Percentiles rank a stretch among this genome's conserved stretches.
Conservation (phyloP, 805 yeast genomes). For the Kodamaea nitidulidarum region DNA sequence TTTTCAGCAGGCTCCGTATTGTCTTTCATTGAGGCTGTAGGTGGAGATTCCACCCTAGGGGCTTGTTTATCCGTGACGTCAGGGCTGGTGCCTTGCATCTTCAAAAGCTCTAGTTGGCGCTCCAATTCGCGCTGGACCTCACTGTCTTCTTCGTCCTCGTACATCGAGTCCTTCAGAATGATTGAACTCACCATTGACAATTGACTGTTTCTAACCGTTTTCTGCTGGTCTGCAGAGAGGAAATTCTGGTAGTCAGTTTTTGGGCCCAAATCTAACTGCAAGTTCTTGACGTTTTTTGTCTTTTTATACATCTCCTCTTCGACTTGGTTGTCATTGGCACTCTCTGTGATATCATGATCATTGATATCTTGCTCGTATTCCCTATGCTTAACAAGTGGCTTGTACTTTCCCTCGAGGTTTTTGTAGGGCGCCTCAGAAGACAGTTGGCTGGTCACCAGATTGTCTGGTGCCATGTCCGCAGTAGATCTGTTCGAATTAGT, state of each 20-base stretch:
- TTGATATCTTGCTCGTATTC: neutral
- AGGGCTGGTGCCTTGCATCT: slow-evolving; percentile 13
- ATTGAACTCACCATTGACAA: slow-evolving; percentile 41
- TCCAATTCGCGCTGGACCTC: slow-evolving; percentile 37
- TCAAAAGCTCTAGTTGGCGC: slow-evolving; percentile 34
- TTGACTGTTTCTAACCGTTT: slow-evolving; percentile 26
- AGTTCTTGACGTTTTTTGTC: slow-evolving; percentile 21
- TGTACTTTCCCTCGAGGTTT: neutral
- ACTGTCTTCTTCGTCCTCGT: slow-evolving; percentile 24
- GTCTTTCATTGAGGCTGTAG: neutral
- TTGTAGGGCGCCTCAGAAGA: slow-evolving; percentile 5
- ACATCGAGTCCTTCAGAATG: slow-evolving; percentile 31
- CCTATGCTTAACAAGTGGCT: neutral
- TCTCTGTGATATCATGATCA: neutral
- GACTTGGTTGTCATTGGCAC: neutral
- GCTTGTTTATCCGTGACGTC: too few relatives aligned
- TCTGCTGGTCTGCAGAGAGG: slow-evolving; percentile 13
- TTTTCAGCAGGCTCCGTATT: neutral
- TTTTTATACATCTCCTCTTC: neutral
- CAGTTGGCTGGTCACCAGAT: slow-evolving; percentile 9
- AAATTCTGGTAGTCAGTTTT: slow-evolving; percentile 27
- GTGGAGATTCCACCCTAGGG: too few relatives aligned
- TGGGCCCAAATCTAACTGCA: slow-evolving; percentile 18
- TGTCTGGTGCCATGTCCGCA: slow-evolving; percentile 9
- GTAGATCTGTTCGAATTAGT: slow-evolving; percentile 6